These are phyloP conservation scores for Aaosphaeria pasadenensis DNA, from an alignment of 2,329 filamentous ascomycete species.

Conservation along the genomic window DNA sequence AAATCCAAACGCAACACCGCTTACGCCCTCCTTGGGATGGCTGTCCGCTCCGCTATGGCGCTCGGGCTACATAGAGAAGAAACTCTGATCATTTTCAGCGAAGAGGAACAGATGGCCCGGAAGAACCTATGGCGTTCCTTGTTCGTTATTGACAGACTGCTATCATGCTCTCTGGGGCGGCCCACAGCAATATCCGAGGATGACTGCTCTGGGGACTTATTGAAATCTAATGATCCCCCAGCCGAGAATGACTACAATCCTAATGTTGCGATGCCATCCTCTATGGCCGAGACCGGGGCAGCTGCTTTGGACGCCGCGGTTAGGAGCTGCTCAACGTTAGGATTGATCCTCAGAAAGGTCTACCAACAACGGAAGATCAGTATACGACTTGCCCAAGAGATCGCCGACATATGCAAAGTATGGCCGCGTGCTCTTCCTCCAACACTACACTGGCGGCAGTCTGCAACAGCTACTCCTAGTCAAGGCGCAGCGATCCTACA, in stretches of 20 bases:
- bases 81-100: constrained; percentile 53
- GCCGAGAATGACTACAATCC: constrained; percentile 15
- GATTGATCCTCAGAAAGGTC: constrained; percentile 56
- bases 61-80: constrained; percentile 63
- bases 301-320: constrained; percentile 55
- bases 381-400: constrained; percentile 55
- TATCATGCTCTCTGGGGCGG: constrained; percentile 61
- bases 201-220: constrained; percentile 55
- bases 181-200: constrained; percentile 61
- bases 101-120: constrained; percentile 47
- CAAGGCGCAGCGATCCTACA: constrained; percentile 61
- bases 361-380: constrained; percentile 61
- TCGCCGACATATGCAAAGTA: constrained; percentile 52
- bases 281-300: constrained; percentile 34
- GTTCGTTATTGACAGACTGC: constrained; percentile 62
- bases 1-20: constrained; percentile 62
- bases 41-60: constrained; percentile 60
- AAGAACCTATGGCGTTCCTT: constrained; percentile 63
- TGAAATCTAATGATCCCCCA: constrained; percentile 26
- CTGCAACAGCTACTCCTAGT: constrained; percentile 43
- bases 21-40: constrained; percentile 60
- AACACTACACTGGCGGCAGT: constrained; percentile 51
- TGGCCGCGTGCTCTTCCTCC: constrained; percentile 52
- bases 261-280: constrained; percentile 8
- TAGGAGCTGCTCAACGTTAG: constrained; percentile 57